These are phyloP conservation scores for Cercospora sp. DNA, from an alignment of 2,329 filamentous ascomycete genomes.

Conservation along the genomic window DNA sequence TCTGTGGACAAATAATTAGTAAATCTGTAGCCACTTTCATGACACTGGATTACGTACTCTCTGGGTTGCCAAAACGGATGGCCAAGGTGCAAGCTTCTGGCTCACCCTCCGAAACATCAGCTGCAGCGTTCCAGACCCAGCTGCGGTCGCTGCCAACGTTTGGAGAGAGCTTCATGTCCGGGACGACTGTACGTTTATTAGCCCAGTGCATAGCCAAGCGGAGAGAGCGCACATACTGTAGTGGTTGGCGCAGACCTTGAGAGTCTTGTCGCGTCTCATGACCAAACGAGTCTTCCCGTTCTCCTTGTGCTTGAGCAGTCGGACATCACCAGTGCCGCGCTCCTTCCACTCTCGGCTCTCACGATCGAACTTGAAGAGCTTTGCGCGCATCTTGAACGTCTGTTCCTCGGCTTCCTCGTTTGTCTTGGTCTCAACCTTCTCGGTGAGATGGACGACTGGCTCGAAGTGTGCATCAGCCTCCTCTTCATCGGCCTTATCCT, in stretches of 20 bases:
- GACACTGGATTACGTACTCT: conserved; percentile 65
- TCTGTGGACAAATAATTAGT: conserved; percentile 54
- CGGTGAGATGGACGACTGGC: conserved; percentile 91
- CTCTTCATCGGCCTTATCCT: conserved; percentile 52
- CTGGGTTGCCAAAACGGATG: conserved; percentile 95
- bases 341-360: conserved; percentile 98
- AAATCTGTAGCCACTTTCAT: background rate
- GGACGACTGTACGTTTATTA: conserved; percentile 65
- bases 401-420: conserved; percentile 98
- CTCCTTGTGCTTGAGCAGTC: conserved; percentile 97
- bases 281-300: conserved; percentile 96
- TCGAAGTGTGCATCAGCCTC: conserved; percentile 93
- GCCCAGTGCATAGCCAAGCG: background rate
- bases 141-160: conserved; percentile 97
- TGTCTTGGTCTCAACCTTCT: conserved; percentile 96
- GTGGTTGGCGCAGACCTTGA: conserved; percentile 99
- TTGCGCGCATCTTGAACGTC: conserved; percentile 98
- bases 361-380: conserved; percentile 97
- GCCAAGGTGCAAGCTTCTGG: conserved; percentile 93
- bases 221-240: conserved; percentile 68
- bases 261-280: conserved; percentile 98
- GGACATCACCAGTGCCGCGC: conserved; percentile 93
- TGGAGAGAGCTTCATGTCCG: conserved; percentile 97
- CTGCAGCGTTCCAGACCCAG: conserved; percentile 99
- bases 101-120: conserved; percentile 97